Percentiles rank a stretch among this genome's conserved stretches.
Evolutionary conservation across 805 yeast genomes (phyloP).

Genomic region (Monosporozyma unispora): DNA sequence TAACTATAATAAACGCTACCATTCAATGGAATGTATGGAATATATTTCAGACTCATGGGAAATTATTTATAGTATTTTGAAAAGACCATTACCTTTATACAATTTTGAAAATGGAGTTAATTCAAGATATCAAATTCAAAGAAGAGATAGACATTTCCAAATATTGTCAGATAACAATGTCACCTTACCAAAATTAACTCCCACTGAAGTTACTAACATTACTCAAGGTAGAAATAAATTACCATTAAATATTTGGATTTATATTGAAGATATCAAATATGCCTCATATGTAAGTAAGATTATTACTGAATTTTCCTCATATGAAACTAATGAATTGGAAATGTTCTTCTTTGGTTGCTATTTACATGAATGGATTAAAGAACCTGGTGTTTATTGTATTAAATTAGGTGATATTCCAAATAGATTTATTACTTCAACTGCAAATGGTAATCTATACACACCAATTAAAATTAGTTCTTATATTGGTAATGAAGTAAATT

Average conservation of each 20-base stretch:
- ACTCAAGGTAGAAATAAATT: background rate
- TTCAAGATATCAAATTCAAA: background rate
- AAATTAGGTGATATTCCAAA: constrained; percentile 12
- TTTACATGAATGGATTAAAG: constrained; percentile 15
- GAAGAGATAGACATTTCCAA: constrained; percentile 3
- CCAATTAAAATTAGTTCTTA: constrained; percentile 16
- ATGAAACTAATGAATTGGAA: constrained; percentile 8
- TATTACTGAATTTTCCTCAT: constrained; percentile 11
- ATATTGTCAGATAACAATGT: constrained; percentile 1
- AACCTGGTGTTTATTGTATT: constrained; percentile 17
- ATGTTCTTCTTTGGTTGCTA: constrained; percentile 10
- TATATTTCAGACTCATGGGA: constrained; percentile 19
- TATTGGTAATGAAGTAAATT: constrained; percentile 17
- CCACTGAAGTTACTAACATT: background rate
- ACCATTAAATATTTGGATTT: constrained; percentile 17
- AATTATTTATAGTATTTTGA: constrained; percentile 12
- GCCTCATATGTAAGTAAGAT: constrained; percentile 10
- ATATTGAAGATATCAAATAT: constrained; percentile 8
- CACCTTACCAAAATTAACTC: background rate
- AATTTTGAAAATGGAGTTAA: constrained; percentile 3
- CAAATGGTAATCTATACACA: constrained; percentile 9
- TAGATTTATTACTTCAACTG: constrained; percentile 6
- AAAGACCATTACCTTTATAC: constrained; percentile 2
- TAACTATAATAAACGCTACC: background rate
- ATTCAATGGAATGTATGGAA: constrained; percentile 1